Evolutionary conservation across 495 filamentous ascomycete species (phyloP).

Genomic region (Hypoxylon cercidicola): DNA sequence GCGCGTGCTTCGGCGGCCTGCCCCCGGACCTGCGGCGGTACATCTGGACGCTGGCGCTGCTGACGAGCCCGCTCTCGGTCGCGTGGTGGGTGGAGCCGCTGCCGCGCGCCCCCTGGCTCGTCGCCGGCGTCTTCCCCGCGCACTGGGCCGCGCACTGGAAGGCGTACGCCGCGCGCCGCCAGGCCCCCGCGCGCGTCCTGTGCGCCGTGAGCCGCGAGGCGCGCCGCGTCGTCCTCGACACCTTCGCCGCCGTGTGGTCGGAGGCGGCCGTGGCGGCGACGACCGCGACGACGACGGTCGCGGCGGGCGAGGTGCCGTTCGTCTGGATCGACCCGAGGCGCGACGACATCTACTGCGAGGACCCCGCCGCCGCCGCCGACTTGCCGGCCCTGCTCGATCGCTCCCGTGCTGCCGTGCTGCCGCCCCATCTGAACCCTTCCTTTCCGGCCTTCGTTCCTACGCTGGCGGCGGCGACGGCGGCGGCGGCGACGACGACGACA

Average conservation of each 20-base stretch:
- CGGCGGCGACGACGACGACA: background rate
- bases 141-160: constrained; percentile 9
- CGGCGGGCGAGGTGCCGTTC: constrained; percentile 6
- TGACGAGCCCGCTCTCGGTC: constrained; percentile 4
- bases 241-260: constrained; percentile 15
- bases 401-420: constrained; percentile 16
- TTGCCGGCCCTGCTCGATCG: constrained; percentile 9
- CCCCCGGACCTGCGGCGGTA: constrained; percentile 9
- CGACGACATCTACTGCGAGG: constrained; percentile 19
- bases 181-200: constrained; percentile 1
- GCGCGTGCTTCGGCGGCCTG: background rate
- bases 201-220: constrained; percentile 16
- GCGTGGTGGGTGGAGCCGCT: background rate
- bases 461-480: background rate
- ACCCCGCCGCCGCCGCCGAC: background rate
- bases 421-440: constrained; percentile 7
- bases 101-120: constrained; percentile 1
- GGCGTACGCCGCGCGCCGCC: constrained; percentile 8
- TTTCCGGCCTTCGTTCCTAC: too few species aligned
- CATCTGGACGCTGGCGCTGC: constrained; percentile 9
- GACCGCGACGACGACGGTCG: too few species aligned
- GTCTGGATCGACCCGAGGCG: constrained; percentile 20
- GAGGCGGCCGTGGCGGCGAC: constrained; percentile 7
- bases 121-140: constrained; percentile 1
- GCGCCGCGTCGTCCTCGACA: constrained; percentile 16